phyloP scores from a whole-genome alignment of 148 eudicot species.

The Polygonum maritimum region DNA sequence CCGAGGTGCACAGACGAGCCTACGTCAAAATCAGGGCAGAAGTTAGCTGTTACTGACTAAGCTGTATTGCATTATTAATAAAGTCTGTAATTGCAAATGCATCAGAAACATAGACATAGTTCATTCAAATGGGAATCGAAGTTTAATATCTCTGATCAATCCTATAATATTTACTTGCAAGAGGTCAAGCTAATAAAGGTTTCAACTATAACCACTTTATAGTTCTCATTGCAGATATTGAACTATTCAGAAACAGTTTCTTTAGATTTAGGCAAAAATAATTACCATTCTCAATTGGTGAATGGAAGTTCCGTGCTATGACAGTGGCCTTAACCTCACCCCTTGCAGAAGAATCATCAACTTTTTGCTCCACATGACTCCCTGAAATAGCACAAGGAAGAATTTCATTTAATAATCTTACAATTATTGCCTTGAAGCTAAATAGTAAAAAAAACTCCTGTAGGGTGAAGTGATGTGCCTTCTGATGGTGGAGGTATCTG shows the following conservation, averaged over 20 bases:
- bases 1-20: background rate
- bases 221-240: too few relatives aligned
- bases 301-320: background rate
- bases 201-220: too few relatives aligned
- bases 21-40: background rate
- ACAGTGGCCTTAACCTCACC: background rate
- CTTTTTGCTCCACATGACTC: background rate
- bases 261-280: background rate
- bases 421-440: background rate
- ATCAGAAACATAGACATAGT: too few relatives aligned
- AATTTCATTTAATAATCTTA: background rate
- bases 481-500: background rate
- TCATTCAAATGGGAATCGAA: too few relatives aligned
- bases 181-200: background rate
- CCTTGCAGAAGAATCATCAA: background rate
- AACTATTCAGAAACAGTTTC: too few relatives aligned
- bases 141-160: background rate
- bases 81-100: too few relatives aligned
- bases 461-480: background rate
- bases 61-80: too few relatives aligned
- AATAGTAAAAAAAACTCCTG: background rate
- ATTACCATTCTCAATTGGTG: background rate
- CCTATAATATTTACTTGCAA: background rate
- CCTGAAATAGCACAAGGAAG: background rate
- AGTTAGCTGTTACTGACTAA: too few relatives aligned